A percentile compares a stretch with the other conserved stretches of the same genome.
These are phyloP conservation scores for Microcyclospora tardicrescens DNA, from an alignment of 2,329 filamentous ascomycete genomes.

Conservation along the genomic window DNA sequence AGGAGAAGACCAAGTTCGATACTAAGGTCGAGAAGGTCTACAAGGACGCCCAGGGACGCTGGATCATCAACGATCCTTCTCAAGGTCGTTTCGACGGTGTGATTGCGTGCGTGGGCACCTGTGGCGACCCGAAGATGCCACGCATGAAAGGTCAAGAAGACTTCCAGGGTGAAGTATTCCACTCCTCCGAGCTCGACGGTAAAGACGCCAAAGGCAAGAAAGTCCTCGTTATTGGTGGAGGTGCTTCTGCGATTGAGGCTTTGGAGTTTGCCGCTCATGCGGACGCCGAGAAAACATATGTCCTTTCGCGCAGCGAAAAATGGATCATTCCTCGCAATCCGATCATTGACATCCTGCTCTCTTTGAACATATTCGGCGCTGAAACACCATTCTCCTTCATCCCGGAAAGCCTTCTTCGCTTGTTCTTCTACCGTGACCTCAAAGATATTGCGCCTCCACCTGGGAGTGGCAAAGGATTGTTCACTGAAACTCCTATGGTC, in stretches of 20 bases:
- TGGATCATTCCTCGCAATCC: slow-evolving; percentile 40
- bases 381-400: slow-evolving; percentile 67
- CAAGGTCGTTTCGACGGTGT: slow-evolving; percentile 67
- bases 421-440: slow-evolving; percentile 74
- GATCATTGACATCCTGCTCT: slow-evolving; percentile 57
- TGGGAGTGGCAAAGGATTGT: slow-evolving; percentile 51
- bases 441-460: slow-evolving; percentile 53
- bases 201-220: slow-evolving; percentile 62
- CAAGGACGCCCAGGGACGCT: slow-evolving; percentile 53
- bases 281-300: slow-evolving; percentile 53
- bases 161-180: slow-evolving; percentile 60
- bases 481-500: slow-evolving; percentile 72
- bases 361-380: slow-evolving; percentile 58
- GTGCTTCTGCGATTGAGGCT: slow-evolving; percentile 69
- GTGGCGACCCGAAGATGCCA: slow-evolving; percentile 64
- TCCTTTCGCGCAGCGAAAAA: slow-evolving; percentile 47
- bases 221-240: slow-evolving; percentile 63
- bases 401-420: slow-evolving; percentile 59
- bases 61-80: slow-evolving; percentile 62
- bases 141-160: slow-evolving; percentile 55
- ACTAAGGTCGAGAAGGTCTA: slow-evolving; percentile 57
- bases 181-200: slow-evolving; percentile 63
- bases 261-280: slow-evolving; percentile 63
- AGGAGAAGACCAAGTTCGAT: slow-evolving; percentile 59
- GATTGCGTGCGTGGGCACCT: slow-evolving; percentile 67